phyloP scores from a whole-genome alignment of 179 eudicot species.

The Spergularia azorica region DNA sequence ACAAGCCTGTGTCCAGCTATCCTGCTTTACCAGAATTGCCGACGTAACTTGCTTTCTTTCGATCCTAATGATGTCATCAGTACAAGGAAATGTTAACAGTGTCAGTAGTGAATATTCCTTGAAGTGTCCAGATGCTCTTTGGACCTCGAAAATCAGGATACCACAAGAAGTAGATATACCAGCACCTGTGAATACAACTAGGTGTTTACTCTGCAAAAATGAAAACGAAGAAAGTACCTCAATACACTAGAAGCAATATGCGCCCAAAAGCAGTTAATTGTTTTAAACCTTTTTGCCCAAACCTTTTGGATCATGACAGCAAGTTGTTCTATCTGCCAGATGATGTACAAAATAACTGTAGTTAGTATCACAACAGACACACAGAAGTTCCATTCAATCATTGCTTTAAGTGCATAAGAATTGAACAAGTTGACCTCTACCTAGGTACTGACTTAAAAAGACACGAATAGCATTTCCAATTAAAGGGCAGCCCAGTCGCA shows the following conservation, averaged over 20 bases:
- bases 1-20: not conserved
- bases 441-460: too few species aligned
- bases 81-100: conserved; percentile 2
- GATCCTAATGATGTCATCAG: conserved; percentile 1
- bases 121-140: conserved; percentile 98
- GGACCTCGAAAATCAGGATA: conserved; percentile 98
- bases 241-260: not conserved
- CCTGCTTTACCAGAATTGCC: not conserved
- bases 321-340: conserved; percentile 75
- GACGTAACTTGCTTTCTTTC: not conserved
- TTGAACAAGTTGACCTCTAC: too few species aligned
- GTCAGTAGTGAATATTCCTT: conserved; percentile 41
- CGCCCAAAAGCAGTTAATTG: not conserved
- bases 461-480: too few species aligned
- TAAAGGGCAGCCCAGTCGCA: too few species aligned
- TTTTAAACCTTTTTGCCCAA: conserved; percentile 12
- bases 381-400: not conserved
- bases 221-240: conserved; percentile 13
- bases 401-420: not conserved
- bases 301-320: conserved; percentile 86
- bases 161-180: conserved; percentile 99
- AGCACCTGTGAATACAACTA: conserved; percentile 96
- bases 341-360: conserved; percentile 7
- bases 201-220: conserved; percentile 82
- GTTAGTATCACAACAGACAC: conserved; percentile 19